Base-by-base conservation (phyloP, 257 asterid species). In the Solanum chilense region DNA sequence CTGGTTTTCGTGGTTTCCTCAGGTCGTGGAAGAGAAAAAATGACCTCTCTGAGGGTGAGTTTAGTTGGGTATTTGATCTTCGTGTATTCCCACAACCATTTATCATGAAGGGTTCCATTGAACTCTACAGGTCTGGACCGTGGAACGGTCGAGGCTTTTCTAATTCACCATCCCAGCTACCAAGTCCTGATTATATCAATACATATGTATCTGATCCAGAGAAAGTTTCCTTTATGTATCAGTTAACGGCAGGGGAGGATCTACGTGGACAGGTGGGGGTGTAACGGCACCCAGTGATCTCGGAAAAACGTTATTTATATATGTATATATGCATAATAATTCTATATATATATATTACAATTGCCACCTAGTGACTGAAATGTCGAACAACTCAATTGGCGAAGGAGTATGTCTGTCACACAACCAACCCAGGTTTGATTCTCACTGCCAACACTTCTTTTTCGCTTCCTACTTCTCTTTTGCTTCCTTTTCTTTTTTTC, bases 21-120 rank as follows among this genome's bases (percentile, higher is more conserved):
- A 62, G 89, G 44, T 90, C 93, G 6, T 89, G 94, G 93, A 92
- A 73, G 85, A 88, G 86, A 60, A 23, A 18, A 42, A 87, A 88
- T 39, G 92, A 92, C 76, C 94, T 92, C 9, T 33, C 87, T 13
- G 25, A 37, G 9, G 94, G 92, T 18, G 87, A 82, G 16, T 85
- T 20, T 20, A 89, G 89, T 7, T 89, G 71, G 56, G 86, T 87
- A 75, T 47, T 86, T 31, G 82, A 87, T 83, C 86, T 83, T 14
- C 27, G 20, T 23, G 92, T 89, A 41, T 86, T 85, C 64, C 92
- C 88, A 86, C 87, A 89, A 42, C 52, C 91, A 86, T 35, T 86
- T 80, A 13, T 86, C 25, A 60, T 92, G 92, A 42, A 77, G n/a
- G 60, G 81, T 9, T 62, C n/a, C 45, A 14, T 16, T 16, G 58